phyloP scores from a whole-genome alignment of 768 basidiomycete species.

The Cyathus striatus region DNA sequence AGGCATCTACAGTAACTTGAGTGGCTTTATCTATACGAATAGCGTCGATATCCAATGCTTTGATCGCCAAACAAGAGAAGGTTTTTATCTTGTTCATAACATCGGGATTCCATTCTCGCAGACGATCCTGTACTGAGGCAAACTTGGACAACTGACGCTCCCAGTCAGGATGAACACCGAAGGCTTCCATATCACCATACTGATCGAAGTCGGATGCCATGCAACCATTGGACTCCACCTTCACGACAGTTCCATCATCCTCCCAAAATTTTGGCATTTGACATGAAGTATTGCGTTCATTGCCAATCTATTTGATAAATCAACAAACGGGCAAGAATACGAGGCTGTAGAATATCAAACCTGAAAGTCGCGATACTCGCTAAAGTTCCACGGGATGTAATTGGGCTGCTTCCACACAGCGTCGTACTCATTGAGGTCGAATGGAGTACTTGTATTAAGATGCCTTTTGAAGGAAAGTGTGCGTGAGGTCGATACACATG shows the following conservation, averaged over 20 bases:
- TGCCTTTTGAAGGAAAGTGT: conserved; percentile 40
- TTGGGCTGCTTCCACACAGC: conserved; percentile 69
- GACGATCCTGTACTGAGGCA: conserved; percentile 93
- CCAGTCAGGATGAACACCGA: conserved; percentile 94
- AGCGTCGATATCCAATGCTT: conserved; percentile 85
- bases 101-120: conserved; percentile 82
- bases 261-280: conserved; percentile 75
- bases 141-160: conserved; percentile 93
- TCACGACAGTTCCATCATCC: conserved; percentile 63
- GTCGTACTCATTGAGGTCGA: conserved; percentile 68
- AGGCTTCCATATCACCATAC: conserved; percentile 95
- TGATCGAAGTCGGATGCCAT: conserved; percentile 86
- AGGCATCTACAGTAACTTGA: conserved; percentile 80
- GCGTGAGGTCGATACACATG: background rate
- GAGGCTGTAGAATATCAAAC: conserved; percentile 28
- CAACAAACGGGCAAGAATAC: conserved; percentile 1
- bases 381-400: conserved; percentile 83
- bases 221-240: conserved; percentile 64
- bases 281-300: conserved; percentile 72
- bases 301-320: conserved; percentile 42
- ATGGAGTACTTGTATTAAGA: conserved; percentile 79
- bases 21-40: conserved; percentile 96
- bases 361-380: conserved; percentile 77
- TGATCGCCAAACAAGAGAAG: conserved; percentile 85
- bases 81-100: conserved; percentile 74